phyloP scores from a whole-genome alignment of 768 basidiomycete genomes.

The Russula dissimulans region DNA sequence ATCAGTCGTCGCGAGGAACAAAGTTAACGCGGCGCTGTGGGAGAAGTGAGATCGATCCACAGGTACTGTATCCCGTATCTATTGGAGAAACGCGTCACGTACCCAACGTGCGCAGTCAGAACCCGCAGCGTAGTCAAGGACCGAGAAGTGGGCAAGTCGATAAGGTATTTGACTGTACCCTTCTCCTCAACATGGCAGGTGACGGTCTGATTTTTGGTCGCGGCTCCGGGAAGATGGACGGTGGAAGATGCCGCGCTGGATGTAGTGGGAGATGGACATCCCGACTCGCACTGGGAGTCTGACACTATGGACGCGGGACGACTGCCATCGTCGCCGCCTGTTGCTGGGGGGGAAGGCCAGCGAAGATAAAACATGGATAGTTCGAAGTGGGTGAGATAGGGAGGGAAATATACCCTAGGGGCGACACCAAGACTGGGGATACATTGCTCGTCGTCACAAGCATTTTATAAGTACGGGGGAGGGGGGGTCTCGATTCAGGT shows the following conservation, averaged over 20 bases:
- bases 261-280: neutral
- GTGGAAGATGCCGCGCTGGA: constrained; percentile 9
- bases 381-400: neutral
- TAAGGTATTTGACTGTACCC: neutral
- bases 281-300: neutral
- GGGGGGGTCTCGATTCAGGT: neutral
- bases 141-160: constrained; percentile 1
- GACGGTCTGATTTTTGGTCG: neutral
- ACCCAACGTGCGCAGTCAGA: constrained; percentile 19
- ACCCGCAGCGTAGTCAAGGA: constrained; percentile 14
- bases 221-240: constrained; percentile 11
- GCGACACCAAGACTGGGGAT: neutral
- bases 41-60: constrained; percentile 1
- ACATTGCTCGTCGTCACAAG: neutral
- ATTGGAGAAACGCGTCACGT: constrained; percentile 5
- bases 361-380: constrained; percentile 6
- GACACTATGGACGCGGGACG: neutral
- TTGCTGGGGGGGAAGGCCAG: constrained; percentile 11
- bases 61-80: neutral
- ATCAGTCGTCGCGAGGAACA: constrained; percentile 84
- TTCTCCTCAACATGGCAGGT: neutral
- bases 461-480: constrained; percentile 14
- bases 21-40: constrained; percentile 60
- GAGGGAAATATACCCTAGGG: constrained; percentile 3
- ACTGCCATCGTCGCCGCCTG: neutral